A percentile compares a stretch with the other conserved stretches of the same genome.
These are phyloP conservation scores for Volvox reticuliferus DNA, from an alignment of 139 green algal genomes.

Conservation along the genomic window DNA sequence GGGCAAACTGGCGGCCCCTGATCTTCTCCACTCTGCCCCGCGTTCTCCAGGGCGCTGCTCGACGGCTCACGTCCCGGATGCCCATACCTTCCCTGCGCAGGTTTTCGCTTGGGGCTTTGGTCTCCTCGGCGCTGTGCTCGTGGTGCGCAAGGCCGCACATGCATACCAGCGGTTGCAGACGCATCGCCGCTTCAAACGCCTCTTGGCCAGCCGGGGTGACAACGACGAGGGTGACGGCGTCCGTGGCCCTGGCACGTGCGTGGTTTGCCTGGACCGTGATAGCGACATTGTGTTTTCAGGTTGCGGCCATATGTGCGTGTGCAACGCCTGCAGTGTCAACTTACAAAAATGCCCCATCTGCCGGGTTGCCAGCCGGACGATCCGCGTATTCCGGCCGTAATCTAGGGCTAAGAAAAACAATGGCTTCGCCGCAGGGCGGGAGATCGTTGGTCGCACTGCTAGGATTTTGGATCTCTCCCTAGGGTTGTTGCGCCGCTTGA, in stretches of 20 bases:
- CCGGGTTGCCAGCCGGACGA: conserved; percentile 12
- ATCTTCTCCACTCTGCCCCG: no score
- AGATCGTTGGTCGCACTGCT: no score
- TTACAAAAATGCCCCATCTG: conserved; percentile 54
- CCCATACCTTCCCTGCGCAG: not conserved
- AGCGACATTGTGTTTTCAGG: conserved; percentile 46
- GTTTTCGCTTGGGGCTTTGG: conserved; percentile 18
- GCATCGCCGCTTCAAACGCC: not conserved
- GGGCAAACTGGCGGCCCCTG: no score
- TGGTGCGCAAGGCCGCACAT: conserved; percentile 11
- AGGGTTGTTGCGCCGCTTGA: no score
- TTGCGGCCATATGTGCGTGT: conserved; percentile 58
- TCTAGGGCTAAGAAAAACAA: not conserved
- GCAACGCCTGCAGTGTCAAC: conserved; percentile 8
- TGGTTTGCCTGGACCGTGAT: conserved; percentile 49
- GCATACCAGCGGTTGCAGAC: not conserved
- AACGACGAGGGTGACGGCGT: not conserved
- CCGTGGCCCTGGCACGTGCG: conserved; percentile 45
- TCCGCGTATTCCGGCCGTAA: conserved; percentile 48
- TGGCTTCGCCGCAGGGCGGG: no score
- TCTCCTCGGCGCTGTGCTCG: conserved; percentile 15
- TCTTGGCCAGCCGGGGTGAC: not conserved
- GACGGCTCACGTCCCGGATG: no score
- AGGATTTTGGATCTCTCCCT: no score
- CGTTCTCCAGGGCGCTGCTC: no score